Evolutionary conservation across 345 rosid species (phyloP).

Genomic region (Populus davidiana): DNA sequence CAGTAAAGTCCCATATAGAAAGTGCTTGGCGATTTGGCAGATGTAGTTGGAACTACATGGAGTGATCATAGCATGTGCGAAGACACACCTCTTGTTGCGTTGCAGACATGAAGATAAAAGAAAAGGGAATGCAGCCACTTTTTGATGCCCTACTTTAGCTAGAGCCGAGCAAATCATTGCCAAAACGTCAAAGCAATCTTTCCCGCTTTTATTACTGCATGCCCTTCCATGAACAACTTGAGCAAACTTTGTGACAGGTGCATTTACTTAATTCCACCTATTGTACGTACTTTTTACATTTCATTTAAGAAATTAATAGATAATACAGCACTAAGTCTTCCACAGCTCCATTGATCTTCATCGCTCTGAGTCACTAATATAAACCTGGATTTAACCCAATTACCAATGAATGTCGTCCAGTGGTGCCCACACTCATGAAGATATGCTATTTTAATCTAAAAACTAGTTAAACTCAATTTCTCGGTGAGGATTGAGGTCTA

Average conservation of each 20-base stretch:
- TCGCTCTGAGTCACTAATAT: too few species aligned
- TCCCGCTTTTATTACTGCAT: conserved; percentile 16
- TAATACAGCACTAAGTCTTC: too few species aligned
- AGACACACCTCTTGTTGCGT: conserved; percentile 8
- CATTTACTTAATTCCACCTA: not conserved
- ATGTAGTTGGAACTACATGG: conserved; percentile 23
- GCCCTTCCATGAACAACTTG: too few species aligned
- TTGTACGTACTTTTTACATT: not conserved
- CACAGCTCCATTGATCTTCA: too few species aligned
- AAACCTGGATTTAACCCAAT: too few species aligned
- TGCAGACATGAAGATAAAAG: conserved; percentile 42
- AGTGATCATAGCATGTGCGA: conserved; percentile 10
- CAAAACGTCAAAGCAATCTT: conserved; percentile 37
- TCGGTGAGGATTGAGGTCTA: too few species aligned
- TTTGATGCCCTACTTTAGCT: conserved; percentile 31
- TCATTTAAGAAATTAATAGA: too few species aligned
- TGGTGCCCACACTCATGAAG: too few species aligned
- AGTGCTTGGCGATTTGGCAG: not conserved
- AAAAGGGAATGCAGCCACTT: conserved; percentile 35
- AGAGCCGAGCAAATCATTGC: conserved; percentile 33
- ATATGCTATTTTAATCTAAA: too few species aligned
- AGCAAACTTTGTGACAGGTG: not conserved
- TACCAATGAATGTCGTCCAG: too few species aligned
- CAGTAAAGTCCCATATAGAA: not conserved
- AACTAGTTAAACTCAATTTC: too few species aligned